Evolutionary conservation across 1,139 yeast species (phyloP).

Genomic region (Kodamaea ohmeri): DNA sequence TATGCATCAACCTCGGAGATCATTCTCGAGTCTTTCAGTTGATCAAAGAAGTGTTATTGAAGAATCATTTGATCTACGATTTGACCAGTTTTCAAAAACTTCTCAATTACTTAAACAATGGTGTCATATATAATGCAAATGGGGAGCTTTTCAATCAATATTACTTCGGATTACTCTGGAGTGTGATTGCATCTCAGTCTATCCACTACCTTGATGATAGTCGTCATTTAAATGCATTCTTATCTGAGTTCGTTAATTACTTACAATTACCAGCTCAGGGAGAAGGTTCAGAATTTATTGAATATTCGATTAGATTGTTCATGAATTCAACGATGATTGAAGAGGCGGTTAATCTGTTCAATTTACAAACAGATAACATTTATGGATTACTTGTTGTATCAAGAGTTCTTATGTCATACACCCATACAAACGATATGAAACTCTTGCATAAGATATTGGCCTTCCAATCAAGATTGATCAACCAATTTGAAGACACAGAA

Average conservation of each 20-base stretch:
- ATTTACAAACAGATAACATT: slow-evolving; percentile 34
- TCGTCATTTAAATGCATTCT: slow-evolving; percentile 27
- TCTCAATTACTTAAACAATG: slow-evolving; percentile 34
- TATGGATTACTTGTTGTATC: slow-evolving; percentile 34
- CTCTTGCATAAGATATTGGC: slow-evolving; percentile 24
- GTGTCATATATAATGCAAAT: slow-evolving; percentile 22
- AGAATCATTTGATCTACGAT: slow-evolving; percentile 34
- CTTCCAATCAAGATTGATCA: slow-evolving; percentile 41
- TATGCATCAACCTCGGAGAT: slow-evolving; percentile 37
- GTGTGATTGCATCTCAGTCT: slow-evolving; percentile 36
- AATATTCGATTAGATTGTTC: slow-evolving; percentile 20
- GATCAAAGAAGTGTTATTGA: slow-evolving; percentile 37
- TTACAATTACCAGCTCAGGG: slow-evolving; percentile 16
- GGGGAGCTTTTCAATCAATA: slow-evolving; percentile 26
- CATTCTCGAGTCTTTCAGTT: slow-evolving; percentile 37
- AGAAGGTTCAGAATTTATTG: slow-evolving; percentile 12
- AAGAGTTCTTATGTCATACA: slow-evolving; percentile 22
- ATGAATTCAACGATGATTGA: slow-evolving; percentile 32
- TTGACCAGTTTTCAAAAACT: slow-evolving; percentile 29
- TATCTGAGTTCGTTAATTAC: slow-evolving; percentile 31
- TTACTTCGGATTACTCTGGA: slow-evolving; percentile 36
- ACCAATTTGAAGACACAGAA: slow-evolving; percentile 53
- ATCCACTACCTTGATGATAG: slow-evolving; percentile 22
- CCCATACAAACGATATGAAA: slow-evolving; percentile 13
- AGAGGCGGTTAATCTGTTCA: slow-evolving; percentile 27